Percentiles rank a stretch among this genome's conserved stretches.
These are phyloP conservation scores for Leccinum fibrillosum DNA, from an alignment of 768 basidiomycete species.

Conservation along the genomic window DNA sequence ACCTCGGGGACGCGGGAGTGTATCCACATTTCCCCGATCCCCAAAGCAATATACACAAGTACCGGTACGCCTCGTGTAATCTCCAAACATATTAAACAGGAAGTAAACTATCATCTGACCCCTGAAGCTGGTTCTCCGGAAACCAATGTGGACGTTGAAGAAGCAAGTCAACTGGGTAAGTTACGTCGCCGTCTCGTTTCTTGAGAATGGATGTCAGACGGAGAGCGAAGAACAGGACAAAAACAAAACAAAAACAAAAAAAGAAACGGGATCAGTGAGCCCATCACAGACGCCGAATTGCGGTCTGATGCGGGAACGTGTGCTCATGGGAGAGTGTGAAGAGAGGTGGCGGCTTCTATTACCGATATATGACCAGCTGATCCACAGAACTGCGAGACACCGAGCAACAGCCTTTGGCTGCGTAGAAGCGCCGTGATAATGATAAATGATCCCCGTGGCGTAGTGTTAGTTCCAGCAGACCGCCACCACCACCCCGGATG, in stretches of 20 bases:
- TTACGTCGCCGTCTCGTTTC: conserved; percentile 7
- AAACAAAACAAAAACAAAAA: conserved; percentile 8
- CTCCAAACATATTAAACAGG: conserved; percentile 8
- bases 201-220: conserved; percentile 19
- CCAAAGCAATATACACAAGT: conserved; percentile 8
- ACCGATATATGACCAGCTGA: conserved; percentile 13
- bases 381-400: neutral
- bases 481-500: conserved; percentile 34
- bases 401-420: conserved; percentile 10
- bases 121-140: conserved; percentile 2
- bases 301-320: conserved; percentile 27
- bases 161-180: conserved; percentile 12
- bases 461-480: conserved; percentile 30
- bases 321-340: conserved; percentile 36
- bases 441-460: conserved; percentile 27
- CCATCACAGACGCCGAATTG: neutral
- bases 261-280: neutral
- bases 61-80: conserved; percentile 16
- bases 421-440: conserved; percentile 1
- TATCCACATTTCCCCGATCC: conserved; percentile 20
- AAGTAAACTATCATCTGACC: conserved; percentile 13
- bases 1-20: conserved; percentile 26
- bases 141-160: conserved; percentile 15
- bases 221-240: neutral
- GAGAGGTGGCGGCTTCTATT: conserved; percentile 33